Conservation (phyloP, 2,329 filamentous ascomycete species). For the Aspergillus sp. region DNA sequence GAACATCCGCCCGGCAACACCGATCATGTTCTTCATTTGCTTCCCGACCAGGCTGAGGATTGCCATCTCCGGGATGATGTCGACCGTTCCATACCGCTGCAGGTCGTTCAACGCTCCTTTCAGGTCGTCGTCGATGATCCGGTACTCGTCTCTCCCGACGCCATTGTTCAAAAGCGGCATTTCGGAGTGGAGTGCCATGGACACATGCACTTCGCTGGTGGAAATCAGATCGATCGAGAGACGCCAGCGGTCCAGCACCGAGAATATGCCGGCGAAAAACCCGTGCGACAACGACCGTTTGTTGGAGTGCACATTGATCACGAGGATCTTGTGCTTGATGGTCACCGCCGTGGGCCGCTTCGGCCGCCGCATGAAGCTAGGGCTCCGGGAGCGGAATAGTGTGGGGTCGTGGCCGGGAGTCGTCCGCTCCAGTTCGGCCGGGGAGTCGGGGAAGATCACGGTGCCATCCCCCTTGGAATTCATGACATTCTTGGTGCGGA, state of each 20-base stretch:
- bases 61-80: conserved; percentile 83
- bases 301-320: conserved; percentile 97
- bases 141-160: conserved; percentile 38
- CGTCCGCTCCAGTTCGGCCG: conserved; percentile 42
- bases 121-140: conserved; percentile 55
- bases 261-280: conserved; percentile 90
- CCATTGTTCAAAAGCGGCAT: conserved; percentile 42
- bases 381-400: conserved; percentile 40
- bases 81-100: conserved; percentile 75
- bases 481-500: conserved; percentile 62
- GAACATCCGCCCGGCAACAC: conserved; percentile 91
- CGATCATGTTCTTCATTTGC: conserved; percentile 96
- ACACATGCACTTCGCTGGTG: conserved; percentile 92
- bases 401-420: conserved; percentile 50
- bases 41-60: conserved; percentile 90
- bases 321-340: conserved; percentile 92
- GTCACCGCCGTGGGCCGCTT: conserved; percentile 83
- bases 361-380: conserved; percentile 46
- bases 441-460: conserved; percentile 62
- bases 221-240: conserved; percentile 95
- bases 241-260: conserved; percentile 74
- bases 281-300: conserved; percentile 92
- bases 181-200: conserved; percentile 86
- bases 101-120: conserved; percentile 61
- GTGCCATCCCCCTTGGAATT: conserved; percentile 55